phyloP scores from a whole-genome alignment of 371 early-diverging fungal species.

The Zopfochytrium polystomum region DNA sequence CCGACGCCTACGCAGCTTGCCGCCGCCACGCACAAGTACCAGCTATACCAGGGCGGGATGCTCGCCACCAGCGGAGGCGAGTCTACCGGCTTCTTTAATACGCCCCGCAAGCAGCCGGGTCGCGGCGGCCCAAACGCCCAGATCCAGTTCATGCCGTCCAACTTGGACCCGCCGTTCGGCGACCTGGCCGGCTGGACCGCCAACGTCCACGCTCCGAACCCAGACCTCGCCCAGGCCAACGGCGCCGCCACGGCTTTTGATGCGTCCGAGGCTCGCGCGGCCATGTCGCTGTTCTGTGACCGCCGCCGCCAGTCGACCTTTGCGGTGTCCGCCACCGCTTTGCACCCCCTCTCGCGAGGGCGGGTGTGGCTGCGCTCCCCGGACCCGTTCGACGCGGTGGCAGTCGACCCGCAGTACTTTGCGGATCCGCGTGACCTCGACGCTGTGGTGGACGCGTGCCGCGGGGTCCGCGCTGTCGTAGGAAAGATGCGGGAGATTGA shows the following conservation, averaged over 20 bases:
- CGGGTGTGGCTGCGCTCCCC: conserved; percentile 5
- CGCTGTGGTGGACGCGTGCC: conserved; percentile 5
- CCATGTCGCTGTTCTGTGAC: too few relatives aligned
- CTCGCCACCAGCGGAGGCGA: conserved; percentile 33
- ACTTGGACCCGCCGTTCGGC: too few relatives aligned
- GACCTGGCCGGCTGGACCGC: too few relatives aligned
- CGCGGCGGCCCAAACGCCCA: conserved; percentile 5
- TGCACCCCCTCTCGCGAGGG: conserved; percentile 20
- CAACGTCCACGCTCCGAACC: too few relatives aligned
- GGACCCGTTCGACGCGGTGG: conserved; percentile 6
- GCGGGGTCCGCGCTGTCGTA: conserved; percentile 1
- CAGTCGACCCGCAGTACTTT: conserved; percentile 19
- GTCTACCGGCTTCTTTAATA: conserved; percentile 36
- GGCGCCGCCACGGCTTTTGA: too few relatives aligned
- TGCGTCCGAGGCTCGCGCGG: too few relatives aligned
- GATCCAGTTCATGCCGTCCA: not conserved
- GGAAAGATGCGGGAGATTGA: conserved; percentile 1
- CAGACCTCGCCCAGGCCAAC: too few relatives aligned
- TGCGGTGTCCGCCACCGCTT: conserved; percentile 7
- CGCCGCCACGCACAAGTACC: conserved; percentile 14
- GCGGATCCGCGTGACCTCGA: conserved; percentile 4
- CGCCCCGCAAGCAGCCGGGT: not conserved
- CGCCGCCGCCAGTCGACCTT: too few relatives aligned
- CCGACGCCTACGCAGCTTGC: conserved; percentile 26
- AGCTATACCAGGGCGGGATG: conserved; percentile 20